Percentiles rank a stretch among this genome's conserved stretches.
Conservation (phyloP, 495 filamentous ascomycete species). For the Penicillium mononematosum region DNA sequence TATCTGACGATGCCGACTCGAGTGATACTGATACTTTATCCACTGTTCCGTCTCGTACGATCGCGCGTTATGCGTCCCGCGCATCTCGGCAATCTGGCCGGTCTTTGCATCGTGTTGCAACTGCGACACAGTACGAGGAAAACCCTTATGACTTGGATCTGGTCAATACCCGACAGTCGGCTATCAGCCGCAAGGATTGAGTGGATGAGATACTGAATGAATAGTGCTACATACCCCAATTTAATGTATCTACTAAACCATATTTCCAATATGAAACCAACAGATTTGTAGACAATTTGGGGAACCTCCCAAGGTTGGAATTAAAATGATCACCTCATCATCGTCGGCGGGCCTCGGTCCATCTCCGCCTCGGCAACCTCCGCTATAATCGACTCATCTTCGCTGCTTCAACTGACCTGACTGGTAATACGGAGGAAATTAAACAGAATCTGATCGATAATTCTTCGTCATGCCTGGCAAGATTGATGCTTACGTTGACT, state of each 20-base stretch:
- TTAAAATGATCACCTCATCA: constrained; percentile 31
- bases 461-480: constrained; percentile 24
- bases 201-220: too few relatives aligned
- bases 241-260: not conserved
- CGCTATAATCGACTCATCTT: constrained; percentile 14
- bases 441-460: not conserved
- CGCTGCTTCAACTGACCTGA: not conserved
- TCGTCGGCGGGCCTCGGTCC: constrained; percentile 27
- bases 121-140: constrained; percentile 38
- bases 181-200: constrained; percentile 27
- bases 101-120: constrained; percentile 26
- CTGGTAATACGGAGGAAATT: not conserved
- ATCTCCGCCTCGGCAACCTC: constrained; percentile 23
- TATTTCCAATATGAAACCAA: not conserved
- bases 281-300: too few relatives aligned
- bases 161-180: constrained; percentile 38
- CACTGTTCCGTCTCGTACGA: constrained; percentile 26
- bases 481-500: constrained; percentile 31
- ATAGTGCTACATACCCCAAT: not conserved
- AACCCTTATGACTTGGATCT: constrained; percentile 41
- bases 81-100: constrained; percentile 33
- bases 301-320: not conserved
- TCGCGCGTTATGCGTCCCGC: constrained; percentile 22
- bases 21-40: constrained; percentile 29
- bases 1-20: constrained; percentile 4